Base-by-base conservation (phyloP, 805 yeast genomes). In the Starmerella gropengiesseri region DNA sequence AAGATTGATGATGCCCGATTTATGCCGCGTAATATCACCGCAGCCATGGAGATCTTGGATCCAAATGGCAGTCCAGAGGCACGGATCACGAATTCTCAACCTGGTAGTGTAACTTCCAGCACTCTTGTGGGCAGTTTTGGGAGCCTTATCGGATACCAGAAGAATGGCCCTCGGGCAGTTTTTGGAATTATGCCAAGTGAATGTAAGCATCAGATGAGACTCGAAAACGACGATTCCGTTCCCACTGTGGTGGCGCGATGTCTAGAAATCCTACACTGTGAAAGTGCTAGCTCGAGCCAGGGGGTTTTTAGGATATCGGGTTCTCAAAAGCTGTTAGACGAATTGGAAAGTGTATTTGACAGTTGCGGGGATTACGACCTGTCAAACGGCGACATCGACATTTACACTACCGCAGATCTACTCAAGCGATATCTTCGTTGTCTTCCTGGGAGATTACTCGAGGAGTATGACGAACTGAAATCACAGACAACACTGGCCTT, bases 301-400 rank as follows among this genome's bases (percentile, higher is more conserved):
- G 98, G 98, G 9, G 74, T 89, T 3, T 91, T 91, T 65, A 69
- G 98, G 48, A 65, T 86, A 83, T 30, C 74, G 78, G 49, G 73
- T 68, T 31, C 68, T 83, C 45, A 82, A 78, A 54, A 82, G 74
- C 36, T 67, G 64, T 36, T 89, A 81, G 66, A 59, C 11, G 67
- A 71, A 5, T 71, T 72, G 44, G 95, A 87, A 58, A 65, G 82
- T 34, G 85, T 83, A 55, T 66, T 87, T 40, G 70, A 53, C 7
- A 28, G 36, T 5, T 34, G 43, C 22, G 49, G 55, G 48, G 52
- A 54, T 19, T 46, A 45, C 12, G 56, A 56, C 12, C 50, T 49
- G 22, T 27, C 16, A 7, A 27, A 34, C 12, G 29, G 50, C 11
- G 45, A 48, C 13, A 54, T 59, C 30, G 95, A 87, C 60, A 78